These are phyloP conservation scores for Penicillium psychrosexuale DNA, from an alignment of 2,329 filamentous ascomycete species.

Conservation along the genomic window DNA sequence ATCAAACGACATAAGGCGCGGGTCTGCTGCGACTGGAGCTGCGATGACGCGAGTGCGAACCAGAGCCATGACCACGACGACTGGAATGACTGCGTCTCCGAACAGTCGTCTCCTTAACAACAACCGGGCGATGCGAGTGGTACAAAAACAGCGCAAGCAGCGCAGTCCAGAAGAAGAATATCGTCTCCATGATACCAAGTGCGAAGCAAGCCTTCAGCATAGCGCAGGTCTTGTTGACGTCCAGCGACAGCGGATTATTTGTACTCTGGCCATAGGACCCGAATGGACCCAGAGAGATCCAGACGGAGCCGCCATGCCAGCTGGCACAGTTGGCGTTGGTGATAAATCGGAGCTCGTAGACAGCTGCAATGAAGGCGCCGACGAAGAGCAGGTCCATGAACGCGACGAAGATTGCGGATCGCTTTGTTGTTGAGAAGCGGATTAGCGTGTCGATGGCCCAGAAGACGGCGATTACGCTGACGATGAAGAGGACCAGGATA, in stretches of 20 bases:
- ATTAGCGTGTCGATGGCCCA: constrained; percentile 62
- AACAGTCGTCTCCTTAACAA: constrained; percentile 41
- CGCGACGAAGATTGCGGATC: constrained; percentile 58
- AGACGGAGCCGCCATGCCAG: constrained; percentile 54
- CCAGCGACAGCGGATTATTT: constrained; percentile 49
- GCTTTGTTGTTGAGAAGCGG: constrained; percentile 57
- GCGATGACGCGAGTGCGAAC: constrained; percentile 28
- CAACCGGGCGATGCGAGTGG: constrained; percentile 28
- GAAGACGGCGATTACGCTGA: constrained; percentile 58
- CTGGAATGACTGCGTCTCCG: constrained; percentile 36
- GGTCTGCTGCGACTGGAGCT: constrained; percentile 26
- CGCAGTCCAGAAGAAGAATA: constrained; percentile 76
- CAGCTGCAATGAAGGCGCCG: constrained; percentile 61
- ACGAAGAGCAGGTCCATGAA: constrained; percentile 62
- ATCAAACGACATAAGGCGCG: constrained; percentile 31
- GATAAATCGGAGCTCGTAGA: constrained; percentile 58
- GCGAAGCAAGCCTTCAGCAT: constrained; percentile 92
- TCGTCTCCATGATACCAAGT: constrained; percentile 80
- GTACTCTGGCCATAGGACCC: constrained; percentile 52
- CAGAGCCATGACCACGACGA: constrained; percentile 31
- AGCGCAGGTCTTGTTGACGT: constrained; percentile 72
- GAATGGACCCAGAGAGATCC: constrained; percentile 61
- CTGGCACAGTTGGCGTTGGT: constrained; percentile 64
- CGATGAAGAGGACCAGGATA: constrained; percentile 64
- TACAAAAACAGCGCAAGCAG: constrained; percentile 60